A percentile compares a stretch with the other conserved stretches of the same genome.
These are phyloP conservation scores for Leishmania amazonensis DNA, from an alignment of 208 protist genomes.

Conservation along the genomic window DNA sequence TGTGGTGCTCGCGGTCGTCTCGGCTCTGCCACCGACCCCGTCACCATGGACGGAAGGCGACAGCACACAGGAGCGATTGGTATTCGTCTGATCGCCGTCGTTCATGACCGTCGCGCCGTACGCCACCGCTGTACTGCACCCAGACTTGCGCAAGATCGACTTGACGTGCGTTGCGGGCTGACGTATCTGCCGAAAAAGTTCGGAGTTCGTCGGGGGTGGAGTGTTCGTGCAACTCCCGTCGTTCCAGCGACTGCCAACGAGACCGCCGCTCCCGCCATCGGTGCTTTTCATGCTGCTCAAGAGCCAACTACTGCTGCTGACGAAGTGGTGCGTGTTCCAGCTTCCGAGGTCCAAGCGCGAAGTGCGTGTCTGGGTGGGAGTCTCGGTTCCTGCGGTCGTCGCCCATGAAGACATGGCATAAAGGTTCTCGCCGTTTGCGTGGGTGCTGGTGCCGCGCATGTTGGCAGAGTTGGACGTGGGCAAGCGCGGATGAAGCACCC, in stretches of 20 bases:
- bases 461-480: background rate
- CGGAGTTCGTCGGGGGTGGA: slow-evolving; percentile 16
- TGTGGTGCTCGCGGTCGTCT: background rate
- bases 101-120: background rate
- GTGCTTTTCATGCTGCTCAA: slow-evolving; percentile 1
- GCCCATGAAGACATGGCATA: background rate
- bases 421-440: background rate
- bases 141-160: slow-evolving; percentile 26
- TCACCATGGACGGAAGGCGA: slow-evolving; percentile 9
- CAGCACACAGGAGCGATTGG: slow-evolving; percentile 8
- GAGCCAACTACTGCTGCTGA: slow-evolving; percentile 2
- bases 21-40: background rate
- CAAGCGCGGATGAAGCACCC: background rate
- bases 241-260: background rate
- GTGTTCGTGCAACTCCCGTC: background rate
- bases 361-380: background rate
- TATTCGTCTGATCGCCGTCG: background rate
- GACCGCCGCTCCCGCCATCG: background rate
- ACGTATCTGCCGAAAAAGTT: slow-evolving; percentile 29
- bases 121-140: background rate
- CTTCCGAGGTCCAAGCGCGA: background rate
- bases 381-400: background rate
- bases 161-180: slow-evolving; percentile 20
- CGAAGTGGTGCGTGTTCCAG: background rate
- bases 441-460: background rate